phyloP scores from a whole-genome alignment of 108 stramenopile species.

The Parietichytrium sp. region DNA sequence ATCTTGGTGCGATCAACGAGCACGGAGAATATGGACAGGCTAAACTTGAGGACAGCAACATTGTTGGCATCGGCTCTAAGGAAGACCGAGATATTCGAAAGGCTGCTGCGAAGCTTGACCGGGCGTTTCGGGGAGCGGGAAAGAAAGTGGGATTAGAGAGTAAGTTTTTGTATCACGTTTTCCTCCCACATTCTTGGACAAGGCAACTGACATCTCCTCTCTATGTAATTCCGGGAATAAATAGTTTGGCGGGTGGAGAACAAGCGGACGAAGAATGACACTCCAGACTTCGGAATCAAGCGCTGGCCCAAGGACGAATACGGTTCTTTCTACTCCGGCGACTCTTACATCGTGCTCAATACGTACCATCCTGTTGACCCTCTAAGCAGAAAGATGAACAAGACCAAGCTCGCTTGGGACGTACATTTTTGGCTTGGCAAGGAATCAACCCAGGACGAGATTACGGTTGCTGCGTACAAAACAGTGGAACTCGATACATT shows the following conservation, averaged over 20 bases:
- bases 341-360: constrained; percentile 77
- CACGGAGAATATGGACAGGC: too few species aligned
- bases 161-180: too few species aligned
- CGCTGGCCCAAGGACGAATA: constrained; percentile 70
- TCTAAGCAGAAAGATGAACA: not conserved
- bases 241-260: constrained; percentile 16
- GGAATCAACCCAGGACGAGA: constrained; percentile 80
- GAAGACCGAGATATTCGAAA: not conserved
- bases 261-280: constrained; percentile 28
- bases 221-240: too few species aligned
- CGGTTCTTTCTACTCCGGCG: constrained; percentile 77
- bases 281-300: constrained; percentile 53
- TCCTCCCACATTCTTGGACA: too few species aligned
- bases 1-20: too few species aligned
- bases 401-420: constrained; percentile 56
- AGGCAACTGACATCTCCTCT: too few species aligned
- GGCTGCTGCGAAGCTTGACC: not conserved
- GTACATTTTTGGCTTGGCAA: constrained; percentile 78
- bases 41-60: constrained; percentile 28
- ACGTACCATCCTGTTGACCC: constrained; percentile 50
- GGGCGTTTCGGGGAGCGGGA: not conserved
- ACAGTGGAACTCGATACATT: constrained; percentile 84
- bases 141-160: not conserved
- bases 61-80: not conserved
- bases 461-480: constrained; percentile 82